These are phyloP conservation scores for Boletus semigastroideus DNA, from an alignment of 1,284 basidiomycete species.

Conservation along the genomic window DNA sequence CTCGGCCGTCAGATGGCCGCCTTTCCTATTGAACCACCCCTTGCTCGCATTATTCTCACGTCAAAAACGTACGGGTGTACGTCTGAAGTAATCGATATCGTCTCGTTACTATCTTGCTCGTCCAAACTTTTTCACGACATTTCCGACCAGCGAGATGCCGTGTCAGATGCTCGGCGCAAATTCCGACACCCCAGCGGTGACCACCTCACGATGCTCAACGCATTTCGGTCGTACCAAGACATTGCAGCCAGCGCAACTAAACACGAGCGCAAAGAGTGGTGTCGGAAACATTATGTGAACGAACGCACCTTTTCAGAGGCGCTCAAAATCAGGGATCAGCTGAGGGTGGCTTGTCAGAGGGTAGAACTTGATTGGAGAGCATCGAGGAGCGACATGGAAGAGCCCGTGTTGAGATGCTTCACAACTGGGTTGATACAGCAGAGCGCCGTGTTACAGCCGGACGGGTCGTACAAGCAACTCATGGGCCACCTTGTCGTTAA, in stretches of 20 bases:
- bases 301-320: slow-evolving; percentile 87
- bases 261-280: slow-evolving; percentile 70
- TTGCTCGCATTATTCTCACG: slow-evolving; percentile 74
- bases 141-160: slow-evolving; percentile 69
- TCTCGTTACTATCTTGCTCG: slow-evolving; percentile 78
- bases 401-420: slow-evolving; percentile 64
- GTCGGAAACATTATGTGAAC: slow-evolving; percentile 80
- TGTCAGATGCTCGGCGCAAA: slow-evolving; percentile 66
- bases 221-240: slow-evolving; percentile 77
- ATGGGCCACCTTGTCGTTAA: slow-evolving; percentile 83
- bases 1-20: slow-evolving; percentile 78
- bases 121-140: slow-evolving; percentile 74
- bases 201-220: slow-evolving; percentile 87
- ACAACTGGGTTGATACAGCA: slow-evolving; percentile 79
- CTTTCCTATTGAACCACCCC: slow-evolving; percentile 84
- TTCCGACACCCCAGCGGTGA: slow-evolving; percentile 88
- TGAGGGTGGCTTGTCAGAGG: slow-evolving; percentile 65
- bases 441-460: slow-evolving; percentile 78
- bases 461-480: slow-evolving; percentile 83
- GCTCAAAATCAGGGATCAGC: slow-evolving; percentile 77
- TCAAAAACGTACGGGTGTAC: slow-evolving; percentile 72
- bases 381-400: slow-evolving; percentile 56
- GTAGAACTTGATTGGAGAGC: slow-evolving; percentile 62
- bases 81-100: slow-evolving; percentile 73
- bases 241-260: slow-evolving; percentile 47